Conservation (phyloP, 2,329 filamentous ascomycete genomes). For the Botryosphaeria dothidea region DNA sequence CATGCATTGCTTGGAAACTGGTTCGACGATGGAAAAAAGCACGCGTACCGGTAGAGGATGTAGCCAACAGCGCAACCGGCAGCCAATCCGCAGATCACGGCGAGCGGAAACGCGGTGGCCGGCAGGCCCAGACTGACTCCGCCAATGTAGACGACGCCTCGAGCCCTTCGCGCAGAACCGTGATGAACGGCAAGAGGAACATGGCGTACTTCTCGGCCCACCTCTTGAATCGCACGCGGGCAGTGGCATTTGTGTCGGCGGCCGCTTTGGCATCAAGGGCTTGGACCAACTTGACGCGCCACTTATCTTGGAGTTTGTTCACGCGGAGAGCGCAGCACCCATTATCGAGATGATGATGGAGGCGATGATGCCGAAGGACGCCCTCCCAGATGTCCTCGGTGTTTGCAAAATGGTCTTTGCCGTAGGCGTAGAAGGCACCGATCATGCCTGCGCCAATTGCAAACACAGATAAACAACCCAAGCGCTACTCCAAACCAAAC, state of each 20-base stretch:
- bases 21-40: too few species aligned
- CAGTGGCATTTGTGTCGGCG: constrained; percentile 24
- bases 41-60: constrained; percentile 67
- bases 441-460: constrained; percentile 67
- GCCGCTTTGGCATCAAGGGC: constrained; percentile 58
- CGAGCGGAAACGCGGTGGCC: constrained; percentile 73
- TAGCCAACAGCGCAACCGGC: constrained; percentile 70
- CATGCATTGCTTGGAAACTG: too few species aligned
- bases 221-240: constrained; percentile 54
- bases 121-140: constrained; percentile 78
- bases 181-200: constrained; percentile 84
- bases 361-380: constrained; percentile 72
- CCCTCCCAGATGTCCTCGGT: constrained; percentile 82
- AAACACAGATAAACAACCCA: constrained; percentile 65
- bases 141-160: constrained; percentile 83
- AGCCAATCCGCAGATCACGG: constrained; percentile 70
- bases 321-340: constrained; percentile 79
- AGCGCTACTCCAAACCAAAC: constrained; percentile 68
- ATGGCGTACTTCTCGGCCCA: constrained; percentile 81
- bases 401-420: constrained; percentile 64
- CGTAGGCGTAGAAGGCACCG: constrained; percentile 70
- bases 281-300: constrained; percentile 77
- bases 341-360: constrained; percentile 78
- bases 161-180: constrained; percentile 79
- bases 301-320: constrained; percentile 82